Evolutionary conservation across 140 eudicot species (phyloP), one percentile per base, ranked within the genome.

Genomic region (Anethum foeniculum): DNA sequence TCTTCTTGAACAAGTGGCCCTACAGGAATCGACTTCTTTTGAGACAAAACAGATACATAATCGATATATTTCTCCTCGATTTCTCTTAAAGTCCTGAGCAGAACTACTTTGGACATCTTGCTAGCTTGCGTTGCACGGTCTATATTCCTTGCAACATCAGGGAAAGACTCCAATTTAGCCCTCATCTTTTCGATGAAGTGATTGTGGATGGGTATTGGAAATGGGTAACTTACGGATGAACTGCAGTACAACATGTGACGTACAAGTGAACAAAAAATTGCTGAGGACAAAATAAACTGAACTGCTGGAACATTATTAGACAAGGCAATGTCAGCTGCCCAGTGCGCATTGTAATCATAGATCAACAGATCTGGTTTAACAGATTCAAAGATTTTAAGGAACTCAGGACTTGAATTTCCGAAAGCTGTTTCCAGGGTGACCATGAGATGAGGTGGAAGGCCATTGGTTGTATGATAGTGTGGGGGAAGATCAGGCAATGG

Each of bases 391-490:
- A 85, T 81, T 25, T 28, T 47, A 8, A 80, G 21, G 43, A 85
- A 81, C 36, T 36, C 74, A 23, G 72, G 80, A 23, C 51, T 16
- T 32, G 82, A 47, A 54, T 71, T 46, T 18, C 47, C 80, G 11
- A 54, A 82, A 30, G 77, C 73, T 23, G 43, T 34, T 38, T 48
- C 48, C 39, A 85, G 82, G 62, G 85, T 77, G 79, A 23, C 7
- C 60, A 58, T 81, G 67, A 85, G 87, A 36, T 77, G 58, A 67
- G 77, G 80, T 47, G 87, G 87, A 34, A 52, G 72, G 71, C 81
- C 81, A 46, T 88, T 83, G 68, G 89, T 85, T 64, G 91, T 83
- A 75, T 88, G 91, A 79, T 79, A 62, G 18, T 80, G 82, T 25
- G 87, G 82, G 18, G 90, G 88, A 15, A 86, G 81, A 30, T 82